Conservation (phyloP, 2,329 filamentous ascomycete genomes). For the Parasarocladium wereldwijsianum region DNA sequence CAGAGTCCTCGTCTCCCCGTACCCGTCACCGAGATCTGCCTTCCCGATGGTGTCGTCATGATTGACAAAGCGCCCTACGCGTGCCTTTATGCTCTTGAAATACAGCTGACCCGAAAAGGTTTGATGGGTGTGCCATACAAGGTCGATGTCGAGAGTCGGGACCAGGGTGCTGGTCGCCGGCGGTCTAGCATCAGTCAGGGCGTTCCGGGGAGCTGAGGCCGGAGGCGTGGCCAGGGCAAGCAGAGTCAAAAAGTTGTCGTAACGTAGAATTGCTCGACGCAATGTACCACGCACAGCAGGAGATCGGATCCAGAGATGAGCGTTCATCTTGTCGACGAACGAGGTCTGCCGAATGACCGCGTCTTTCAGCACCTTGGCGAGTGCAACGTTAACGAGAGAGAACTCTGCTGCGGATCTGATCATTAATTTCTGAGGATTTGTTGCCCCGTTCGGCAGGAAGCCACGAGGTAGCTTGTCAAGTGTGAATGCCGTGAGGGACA, state of each 20-base stretch:
- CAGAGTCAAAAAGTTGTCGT: constrained; percentile 21
- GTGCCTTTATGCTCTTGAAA: constrained; percentile 6
- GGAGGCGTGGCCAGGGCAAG: constrained; percentile 9
- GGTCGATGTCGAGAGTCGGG: constrained; percentile 26
- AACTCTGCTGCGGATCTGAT: constrained; percentile 3
- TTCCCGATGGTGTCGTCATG: constrained; percentile 23
- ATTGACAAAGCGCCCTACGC: constrained; percentile 16
- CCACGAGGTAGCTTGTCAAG: too few relatives aligned
- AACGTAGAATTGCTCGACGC: constrained; percentile 19
- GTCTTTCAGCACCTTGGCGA: constrained; percentile 10
- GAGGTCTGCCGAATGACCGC: constrained; percentile 20
- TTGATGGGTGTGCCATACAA: constrained; percentile 29
- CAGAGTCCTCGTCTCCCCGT: constrained; percentile 14
- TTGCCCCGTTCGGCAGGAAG: too few relatives aligned
- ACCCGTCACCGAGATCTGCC: constrained; percentile 12
- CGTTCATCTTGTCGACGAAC: constrained; percentile 26
- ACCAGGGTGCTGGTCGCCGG: constrained; percentile 17
- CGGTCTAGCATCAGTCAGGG: too few relatives aligned
- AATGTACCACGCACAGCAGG: constrained; percentile 19
- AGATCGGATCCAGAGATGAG: constrained; percentile 22
- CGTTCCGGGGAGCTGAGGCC: too few relatives aligned
- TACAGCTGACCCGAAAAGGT: constrained; percentile 15
- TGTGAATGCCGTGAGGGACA: constrained; percentile 1
- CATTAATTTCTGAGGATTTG: neutral
- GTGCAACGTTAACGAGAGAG: neutral